These are phyloP conservation scores for Tillandsia leiboldiana DNA, from an alignment of 176 grass and related monocot genomes.

Conservation along the genomic window DNA sequence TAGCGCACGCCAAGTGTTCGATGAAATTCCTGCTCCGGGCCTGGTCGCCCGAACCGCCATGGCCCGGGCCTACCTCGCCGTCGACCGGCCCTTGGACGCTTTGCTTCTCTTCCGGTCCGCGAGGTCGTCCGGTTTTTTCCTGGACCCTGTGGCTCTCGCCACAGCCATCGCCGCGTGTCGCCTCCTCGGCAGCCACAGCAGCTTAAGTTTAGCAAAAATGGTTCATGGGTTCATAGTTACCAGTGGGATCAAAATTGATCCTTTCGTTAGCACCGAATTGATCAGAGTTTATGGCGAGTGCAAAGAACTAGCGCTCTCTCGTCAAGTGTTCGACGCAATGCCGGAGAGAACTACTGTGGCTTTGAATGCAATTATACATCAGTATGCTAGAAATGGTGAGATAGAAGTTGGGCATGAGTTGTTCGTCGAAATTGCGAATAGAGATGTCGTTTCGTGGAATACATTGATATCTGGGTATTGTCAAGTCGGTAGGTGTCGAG, in stretches of 20 bases:
- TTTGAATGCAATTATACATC: constrained; percentile 66
- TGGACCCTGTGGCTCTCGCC: constrained; percentile 37
- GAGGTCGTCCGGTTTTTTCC: constrained; percentile 25
- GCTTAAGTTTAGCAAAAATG: constrained; percentile 30
- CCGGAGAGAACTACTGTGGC: constrained; percentile 25
- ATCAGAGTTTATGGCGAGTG: constrained; percentile 39
- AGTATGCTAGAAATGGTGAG: constrained; percentile 47
- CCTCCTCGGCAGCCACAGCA: background rate
- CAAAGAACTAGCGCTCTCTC: constrained; percentile 24
- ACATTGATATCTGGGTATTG: constrained; percentile 53
- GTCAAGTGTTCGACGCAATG: constrained; percentile 33
- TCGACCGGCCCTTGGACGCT: constrained; percentile 5
- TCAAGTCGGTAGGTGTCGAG: constrained; percentile 24
- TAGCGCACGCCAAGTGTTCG: constrained; percentile 33
- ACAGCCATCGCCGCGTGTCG: constrained; percentile 30
- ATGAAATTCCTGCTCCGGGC: constrained; percentile 42
- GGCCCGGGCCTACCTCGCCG: constrained; percentile 27
- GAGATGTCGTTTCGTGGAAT: constrained; percentile 21
- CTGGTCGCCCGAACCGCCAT: constrained; percentile 52
- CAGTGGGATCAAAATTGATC: constrained; percentile 29
- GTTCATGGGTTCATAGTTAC: constrained; percentile 36
- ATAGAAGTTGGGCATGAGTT: constrained; percentile 16
- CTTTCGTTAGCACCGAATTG: constrained; percentile 55
- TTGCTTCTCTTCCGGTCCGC: constrained; percentile 34
- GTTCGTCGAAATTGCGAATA: background rate